Evolutionary conservation across 108 stramenopile genomes (phyloP), one percentile per base, ranked within the genome.

Genomic region (Pseudonitzschia multiseries): DNA sequence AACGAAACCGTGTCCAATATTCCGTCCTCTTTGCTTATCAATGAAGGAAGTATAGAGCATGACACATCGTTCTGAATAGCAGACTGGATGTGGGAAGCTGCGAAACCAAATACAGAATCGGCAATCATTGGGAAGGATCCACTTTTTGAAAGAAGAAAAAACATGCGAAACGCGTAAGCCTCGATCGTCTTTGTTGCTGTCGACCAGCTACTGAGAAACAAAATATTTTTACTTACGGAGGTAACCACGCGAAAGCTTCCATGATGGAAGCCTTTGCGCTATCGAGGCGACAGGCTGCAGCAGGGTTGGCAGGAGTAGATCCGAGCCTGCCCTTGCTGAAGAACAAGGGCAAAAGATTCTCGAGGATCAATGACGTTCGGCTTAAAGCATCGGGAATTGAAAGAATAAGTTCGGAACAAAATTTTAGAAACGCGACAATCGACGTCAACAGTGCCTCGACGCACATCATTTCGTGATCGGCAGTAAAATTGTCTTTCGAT

Each of bases 191-290:
- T 59, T 5, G 15, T 14, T 59, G 26, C 24, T 59, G 12, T 48
- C 46, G 13, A 59, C 6, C 10, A 31, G 24, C 9, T 59, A 18
- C 57, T 26, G 8, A 24, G n/a, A 14, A 8, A 8, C 53, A 54
- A 21, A 54, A 24, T 59, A 15, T 8, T 15, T 59, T 14, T 8
- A 59, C 57, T 8, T 59, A 59, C 48, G 95, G 87, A 51, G 95
- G 95, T 20, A 96, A 69, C 95, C 92, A 96, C 22, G 92, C 83
- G 68, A 93, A 96, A 21, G 95, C 89, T 65, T 96, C 92, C 81
- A 96, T 73, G 12, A 96, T 77, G 20, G 89, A 87, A 15, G 92
- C 88, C 70, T 85, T 90, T 18, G 90, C 80, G 57, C 85, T 91
- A 31, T 93, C 88, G 0, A 89, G 68, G 46, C 88, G 75, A 15